Evolutionary conservation across 768 basidiomycete genomes (phyloP).

Genomic region (Psilocybe cyanescens): DNA sequence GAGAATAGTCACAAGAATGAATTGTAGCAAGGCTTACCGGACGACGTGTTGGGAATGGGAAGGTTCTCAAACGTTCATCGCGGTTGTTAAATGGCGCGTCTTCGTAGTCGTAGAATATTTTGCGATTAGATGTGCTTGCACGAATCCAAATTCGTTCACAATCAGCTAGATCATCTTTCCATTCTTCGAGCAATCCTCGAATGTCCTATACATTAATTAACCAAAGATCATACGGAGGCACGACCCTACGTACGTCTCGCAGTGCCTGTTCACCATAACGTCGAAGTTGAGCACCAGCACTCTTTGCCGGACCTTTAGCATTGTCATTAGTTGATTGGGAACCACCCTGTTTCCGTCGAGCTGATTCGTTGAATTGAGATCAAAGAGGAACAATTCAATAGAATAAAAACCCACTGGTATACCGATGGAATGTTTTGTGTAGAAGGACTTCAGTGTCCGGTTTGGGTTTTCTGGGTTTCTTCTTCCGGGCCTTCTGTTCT

Average conservation of each 20-base stretch:
- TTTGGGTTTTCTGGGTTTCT: constrained; percentile 67
- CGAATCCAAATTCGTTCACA: constrained; percentile 94
- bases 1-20: not conserved
- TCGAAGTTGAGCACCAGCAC: constrained; percentile 91
- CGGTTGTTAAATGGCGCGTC: constrained; percentile 75
- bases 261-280: constrained; percentile 95
- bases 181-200: constrained; percentile 77
- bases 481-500: constrained; percentile 46
- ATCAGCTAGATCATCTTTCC: constrained; percentile 84
- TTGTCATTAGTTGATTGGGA: constrained; percentile 93
- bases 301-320: constrained; percentile 89
- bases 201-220: constrained; percentile 69
- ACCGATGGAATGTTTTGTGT: constrained; percentile 98
- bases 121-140: constrained; percentile 84
- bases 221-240: not conserved
- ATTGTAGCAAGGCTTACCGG: constrained; percentile 58
- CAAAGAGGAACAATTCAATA: not conserved
- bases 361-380: constrained; percentile 43
- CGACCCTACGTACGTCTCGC: constrained; percentile 65
- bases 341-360: constrained; percentile 96
- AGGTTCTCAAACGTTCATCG: constrained; percentile 84
- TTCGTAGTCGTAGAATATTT: constrained; percentile 91
- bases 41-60: constrained; percentile 95
- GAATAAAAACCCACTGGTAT: constrained; percentile 76
- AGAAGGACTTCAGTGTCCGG: constrained; percentile 80